phyloP scores from a whole-genome alignment of 2,329 filamentous ascomycete species.

The Aspergillus hiratsukae region DNA sequence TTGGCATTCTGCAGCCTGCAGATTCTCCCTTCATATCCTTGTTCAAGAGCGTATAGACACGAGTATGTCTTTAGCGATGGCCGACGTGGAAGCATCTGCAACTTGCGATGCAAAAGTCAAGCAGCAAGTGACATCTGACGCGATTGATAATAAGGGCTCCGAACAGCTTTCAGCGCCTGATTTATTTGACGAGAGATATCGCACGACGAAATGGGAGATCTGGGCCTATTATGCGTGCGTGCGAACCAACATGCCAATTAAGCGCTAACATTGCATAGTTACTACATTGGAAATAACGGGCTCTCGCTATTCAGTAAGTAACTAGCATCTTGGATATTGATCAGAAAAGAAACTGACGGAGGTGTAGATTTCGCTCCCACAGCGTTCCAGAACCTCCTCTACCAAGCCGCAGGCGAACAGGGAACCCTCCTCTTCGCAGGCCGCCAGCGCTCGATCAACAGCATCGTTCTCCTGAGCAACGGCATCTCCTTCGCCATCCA shows the following conservation, averaged over 20 bases:
- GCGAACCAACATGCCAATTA: conserved; percentile 2
- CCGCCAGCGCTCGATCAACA: conserved; percentile 56
- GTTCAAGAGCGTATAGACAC: not conserved
- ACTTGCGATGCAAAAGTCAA: not conserved
- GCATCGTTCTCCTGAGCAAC: conserved; percentile 61
- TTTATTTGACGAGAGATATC: conserved; percentile 51
- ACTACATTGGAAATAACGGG: conserved; percentile 65
- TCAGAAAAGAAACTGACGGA: not conserved
- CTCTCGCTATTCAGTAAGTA: conserved; percentile 52
- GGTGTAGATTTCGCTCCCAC: conserved; percentile 55
- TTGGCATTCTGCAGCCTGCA: not conserved
- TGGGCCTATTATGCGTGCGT: conserved; percentile 53
- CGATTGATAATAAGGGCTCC: conserved; percentile 6
- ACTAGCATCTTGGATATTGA: not conserved
- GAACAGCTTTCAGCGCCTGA: conserved; percentile 48
- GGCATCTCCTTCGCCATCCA: conserved; percentile 66
- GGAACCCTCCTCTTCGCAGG: conserved; percentile 55
- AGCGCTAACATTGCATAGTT: conserved; percentile 36
- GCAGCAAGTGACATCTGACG: not conserved
- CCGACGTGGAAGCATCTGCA: not conserved
- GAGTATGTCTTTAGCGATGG: not conserved
- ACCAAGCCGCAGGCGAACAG: conserved; percentile 54
- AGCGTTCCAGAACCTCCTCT: conserved; percentile 61
- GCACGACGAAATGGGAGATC: conserved; percentile 51
- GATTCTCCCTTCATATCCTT: not conserved